Evolutionary conservation across 2,329 filamentous ascomycete species (phyloP).

Genomic region (Colletotrichum liaoningense): DNA sequence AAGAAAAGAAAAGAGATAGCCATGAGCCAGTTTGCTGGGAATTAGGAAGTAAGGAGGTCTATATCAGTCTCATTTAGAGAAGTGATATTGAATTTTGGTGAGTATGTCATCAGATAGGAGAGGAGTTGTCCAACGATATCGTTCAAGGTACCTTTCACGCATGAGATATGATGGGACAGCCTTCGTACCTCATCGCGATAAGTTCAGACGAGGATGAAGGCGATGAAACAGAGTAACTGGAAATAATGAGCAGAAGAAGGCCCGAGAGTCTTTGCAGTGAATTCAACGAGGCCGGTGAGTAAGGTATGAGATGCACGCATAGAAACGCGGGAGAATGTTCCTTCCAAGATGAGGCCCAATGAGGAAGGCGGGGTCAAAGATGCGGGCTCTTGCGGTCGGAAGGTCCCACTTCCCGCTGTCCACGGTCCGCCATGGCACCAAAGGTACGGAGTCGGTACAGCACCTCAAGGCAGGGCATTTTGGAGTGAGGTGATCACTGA

Average conservation of each 20-base stretch:
- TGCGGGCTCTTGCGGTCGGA: background rate
- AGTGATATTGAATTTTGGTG: background rate
- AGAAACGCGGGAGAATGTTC: background rate
- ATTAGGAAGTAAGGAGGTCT: background rate
- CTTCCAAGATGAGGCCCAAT: background rate
- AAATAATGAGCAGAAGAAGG: background rate
- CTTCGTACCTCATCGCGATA: background rate
- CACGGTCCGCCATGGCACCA: background rate
- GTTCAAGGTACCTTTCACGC: background rate
- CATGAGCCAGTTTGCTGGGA: background rate
- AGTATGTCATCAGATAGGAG: background rate
- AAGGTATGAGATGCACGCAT: background rate
- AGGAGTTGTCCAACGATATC: background rate
- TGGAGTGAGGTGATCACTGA: too few relatives aligned
- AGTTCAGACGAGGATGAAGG: background rate
- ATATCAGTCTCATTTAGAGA: background rate
- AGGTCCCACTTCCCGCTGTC: background rate
- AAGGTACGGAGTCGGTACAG: background rate
- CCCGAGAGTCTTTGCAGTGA: background rate
- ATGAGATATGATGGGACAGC: background rate
- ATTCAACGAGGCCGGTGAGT: background rate
- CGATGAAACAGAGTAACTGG: background rate
- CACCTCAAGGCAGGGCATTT: background rate
- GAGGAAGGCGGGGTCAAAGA: slow-evolving; percentile 19
- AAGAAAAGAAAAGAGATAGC: background rate